Evolutionary conservation across 148 eudicot genomes (phyloP).

Genomic region (Rhododendron williamsianum): DNA sequence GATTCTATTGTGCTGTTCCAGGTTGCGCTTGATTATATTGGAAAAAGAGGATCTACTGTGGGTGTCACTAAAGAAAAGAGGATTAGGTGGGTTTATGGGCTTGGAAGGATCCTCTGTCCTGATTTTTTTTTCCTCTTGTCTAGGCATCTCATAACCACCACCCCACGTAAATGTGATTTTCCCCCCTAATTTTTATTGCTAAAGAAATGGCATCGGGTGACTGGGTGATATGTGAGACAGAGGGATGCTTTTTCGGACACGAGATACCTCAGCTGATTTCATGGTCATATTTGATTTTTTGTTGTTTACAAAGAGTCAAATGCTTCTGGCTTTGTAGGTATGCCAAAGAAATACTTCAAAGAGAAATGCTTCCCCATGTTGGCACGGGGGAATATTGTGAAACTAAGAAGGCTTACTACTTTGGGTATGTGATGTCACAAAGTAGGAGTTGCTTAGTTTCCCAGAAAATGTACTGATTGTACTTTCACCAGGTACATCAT

Average conservation of each 20-base stretch:
- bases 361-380: constrained; percentile 99
- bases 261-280: background rate
- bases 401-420: constrained; percentile 96
- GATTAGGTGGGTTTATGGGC: constrained; percentile 40
- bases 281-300: background rate
- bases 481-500: constrained; percentile 48
- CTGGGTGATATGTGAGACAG: background rate
- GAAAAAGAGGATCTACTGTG: constrained; percentile 89
- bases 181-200: background rate
- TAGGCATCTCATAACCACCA: background rate
- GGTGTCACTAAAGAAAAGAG: constrained; percentile 89
- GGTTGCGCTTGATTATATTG: constrained; percentile 93
- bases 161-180: background rate
- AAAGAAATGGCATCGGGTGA: background rate
- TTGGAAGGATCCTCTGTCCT: background rate
- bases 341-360: constrained; percentile 94
- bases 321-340: constrained; percentile 32
- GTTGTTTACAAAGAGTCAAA: background rate
- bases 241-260: background rate
- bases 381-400: constrained; percentile 95
- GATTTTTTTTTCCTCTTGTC: background rate
- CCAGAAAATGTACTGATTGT: background rate
- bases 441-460: background rate
- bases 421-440: constrained; percentile 44
- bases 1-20: constrained; percentile 17